phyloP scores from a whole-genome alignment of 352 stramenopile species.

The Stramenopiles sp. region DNA sequence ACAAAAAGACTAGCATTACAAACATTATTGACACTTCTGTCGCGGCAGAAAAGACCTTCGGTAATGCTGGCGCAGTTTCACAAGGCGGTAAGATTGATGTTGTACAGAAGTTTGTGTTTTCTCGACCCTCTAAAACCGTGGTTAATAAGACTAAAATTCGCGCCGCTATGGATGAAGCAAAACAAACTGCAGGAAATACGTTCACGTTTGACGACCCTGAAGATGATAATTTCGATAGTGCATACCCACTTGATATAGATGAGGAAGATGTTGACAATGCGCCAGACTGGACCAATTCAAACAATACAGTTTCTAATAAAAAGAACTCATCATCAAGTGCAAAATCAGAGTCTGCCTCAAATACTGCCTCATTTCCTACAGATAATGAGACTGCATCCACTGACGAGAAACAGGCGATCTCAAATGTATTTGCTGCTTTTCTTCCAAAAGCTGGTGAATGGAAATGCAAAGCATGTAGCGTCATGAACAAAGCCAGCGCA shows the following conservation, averaged over 20 bases:
- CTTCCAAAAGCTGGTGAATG: neutral
- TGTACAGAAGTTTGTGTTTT: slow-evolving; percentile 2
- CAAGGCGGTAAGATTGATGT: neutral
- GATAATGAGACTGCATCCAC: neutral
- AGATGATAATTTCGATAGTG: slow-evolving; percentile 6
- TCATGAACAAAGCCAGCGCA: neutral
- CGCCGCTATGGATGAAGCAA: neutral
- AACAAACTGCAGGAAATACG: neutral
- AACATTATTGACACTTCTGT: neutral
- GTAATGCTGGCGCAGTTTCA: neutral
- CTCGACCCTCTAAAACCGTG: neutral
- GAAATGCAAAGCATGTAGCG: neutral
- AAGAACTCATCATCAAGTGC: neutral
- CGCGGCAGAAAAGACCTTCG: neutral
- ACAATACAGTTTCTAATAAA: neutral
- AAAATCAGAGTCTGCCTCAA: neutral
- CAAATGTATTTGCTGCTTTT: neutral
- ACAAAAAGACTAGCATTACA: neutral
- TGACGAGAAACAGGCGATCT: neutral
- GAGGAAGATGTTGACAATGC: neutral
- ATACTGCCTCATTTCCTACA: neutral
- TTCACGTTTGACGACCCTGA: neutral
- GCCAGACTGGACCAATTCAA: neutral
- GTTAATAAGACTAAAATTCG: neutral
- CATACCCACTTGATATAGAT: slow-evolving; percentile 6